Evolutionary conservation across 139 green algal genomes (phyloP).

Genomic region (Gonium pectorale): DNA sequence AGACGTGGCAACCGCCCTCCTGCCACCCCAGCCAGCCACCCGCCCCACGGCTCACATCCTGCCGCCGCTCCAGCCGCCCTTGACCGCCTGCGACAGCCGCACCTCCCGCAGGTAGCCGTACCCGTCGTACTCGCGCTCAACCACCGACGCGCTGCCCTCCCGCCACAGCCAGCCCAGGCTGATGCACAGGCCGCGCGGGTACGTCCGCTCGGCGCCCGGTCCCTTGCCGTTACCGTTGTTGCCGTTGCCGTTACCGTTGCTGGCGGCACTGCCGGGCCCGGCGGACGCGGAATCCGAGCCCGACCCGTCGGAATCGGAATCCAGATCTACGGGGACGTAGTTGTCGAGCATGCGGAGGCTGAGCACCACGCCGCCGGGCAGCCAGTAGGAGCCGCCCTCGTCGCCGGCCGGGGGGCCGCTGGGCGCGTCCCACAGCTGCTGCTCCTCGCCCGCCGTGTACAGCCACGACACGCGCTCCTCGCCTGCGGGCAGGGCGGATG

Average conservation of each 20-base stretch:
- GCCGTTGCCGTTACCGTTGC: background rate
- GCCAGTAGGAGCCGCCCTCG: constrained; percentile 47
- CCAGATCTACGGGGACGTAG: constrained; percentile 14
- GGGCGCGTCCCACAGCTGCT: constrained; percentile 52
- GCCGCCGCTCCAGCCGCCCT: constrained; percentile 45
- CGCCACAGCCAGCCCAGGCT: constrained; percentile 28
- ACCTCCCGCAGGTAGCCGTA: constrained; percentile 52
- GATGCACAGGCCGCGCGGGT: constrained; percentile 23
- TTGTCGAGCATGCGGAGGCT: constrained; percentile 42
- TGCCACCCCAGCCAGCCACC: too few species aligned
- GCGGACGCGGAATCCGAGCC: background rate
- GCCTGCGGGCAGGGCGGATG: background rate
- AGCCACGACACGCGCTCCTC: constrained; percentile 47
- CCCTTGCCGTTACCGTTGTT: background rate
- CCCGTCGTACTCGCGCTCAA: constrained; percentile 58
- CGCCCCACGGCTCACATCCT: constrained; percentile 23
- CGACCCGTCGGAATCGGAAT: background rate
- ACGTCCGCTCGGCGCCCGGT: background rate
- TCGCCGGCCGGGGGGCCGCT: constrained; percentile 1
- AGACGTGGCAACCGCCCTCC: too few species aligned
- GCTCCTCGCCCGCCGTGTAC: constrained; percentile 46
- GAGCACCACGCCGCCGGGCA: constrained; percentile 48
- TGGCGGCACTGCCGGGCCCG: background rate
- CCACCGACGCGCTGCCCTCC: background rate
- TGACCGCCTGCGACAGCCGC: constrained; percentile 41